Conservation (phyloP, 2,329 filamentous ascomycete genomes). For the Scleromitrula shiraiana region DNA sequence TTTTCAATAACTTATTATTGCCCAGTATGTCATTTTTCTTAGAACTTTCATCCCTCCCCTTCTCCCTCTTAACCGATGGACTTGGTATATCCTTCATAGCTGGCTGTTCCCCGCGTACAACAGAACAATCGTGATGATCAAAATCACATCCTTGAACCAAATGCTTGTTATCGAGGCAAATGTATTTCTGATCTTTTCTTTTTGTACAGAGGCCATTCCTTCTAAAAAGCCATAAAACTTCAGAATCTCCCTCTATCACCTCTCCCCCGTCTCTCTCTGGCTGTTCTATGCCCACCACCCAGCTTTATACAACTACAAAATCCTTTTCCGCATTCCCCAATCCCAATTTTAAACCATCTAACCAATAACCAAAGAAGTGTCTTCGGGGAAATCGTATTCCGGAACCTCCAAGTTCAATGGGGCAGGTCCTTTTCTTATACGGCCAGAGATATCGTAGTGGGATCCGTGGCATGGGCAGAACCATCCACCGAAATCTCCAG, state of each 20-base stretch:
- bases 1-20: too few relatives aligned
- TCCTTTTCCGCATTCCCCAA: neutral
- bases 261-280: conserved; percentile 26
- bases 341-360: conserved; percentile 40
- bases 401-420: conserved; percentile 97
- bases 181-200: conserved; percentile 11
- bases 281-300: conserved; percentile 1
- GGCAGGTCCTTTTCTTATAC: conserved; percentile 94
- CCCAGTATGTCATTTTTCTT: too few relatives aligned
- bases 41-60: too few relatives aligned
- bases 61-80: too few relatives aligned
- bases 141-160: neutral
- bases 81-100: too few relatives aligned
- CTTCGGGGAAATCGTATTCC: conserved; percentile 84
- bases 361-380: conserved; percentile 85
- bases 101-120: neutral
- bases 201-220: conserved; percentile 14
- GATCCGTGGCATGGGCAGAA: conserved; percentile 99
- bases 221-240: conserved; percentile 30
- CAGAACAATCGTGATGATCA: neutral
- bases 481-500: conserved; percentile 96
- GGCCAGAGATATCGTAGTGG: conserved; percentile 99
- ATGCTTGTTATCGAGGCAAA: conserved; percentile 1
- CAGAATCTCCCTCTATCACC: conserved; percentile 36
- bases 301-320: conserved; percentile 11